Base-by-base conservation (phyloP, 2,329 filamentous ascomycete species). In the Chaetomiaceae sp. region DNA sequence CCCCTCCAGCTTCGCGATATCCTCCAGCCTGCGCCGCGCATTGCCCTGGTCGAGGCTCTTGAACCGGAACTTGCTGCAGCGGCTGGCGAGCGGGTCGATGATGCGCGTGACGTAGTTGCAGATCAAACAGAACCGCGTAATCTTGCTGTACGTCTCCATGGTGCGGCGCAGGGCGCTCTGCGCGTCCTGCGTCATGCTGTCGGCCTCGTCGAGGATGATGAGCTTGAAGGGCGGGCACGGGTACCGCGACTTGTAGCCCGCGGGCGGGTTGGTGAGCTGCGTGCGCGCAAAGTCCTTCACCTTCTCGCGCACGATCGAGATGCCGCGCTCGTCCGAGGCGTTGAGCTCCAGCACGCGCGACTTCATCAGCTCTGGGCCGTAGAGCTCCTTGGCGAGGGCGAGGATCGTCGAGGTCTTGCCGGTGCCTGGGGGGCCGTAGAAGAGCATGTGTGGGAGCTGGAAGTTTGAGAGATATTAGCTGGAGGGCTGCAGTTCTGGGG, bases 101-200 rank as follows among this genome's bases (percentile, higher is more conserved):
- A 99, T 99, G 55, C 94, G 80, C 3, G 94, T 97, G 42, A 99
- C 94, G 65, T 99, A 99, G 73, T 99, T 99, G 74, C 95, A 99
- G 54, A 97, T 92, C 38, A 99, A 78, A 68, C 94, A 97, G 71
- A 99, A 99, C 14, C 94, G 82, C 2, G 94, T 99, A 72, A 97
- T 96, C 66, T 91, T 91, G 70, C 83, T 89, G 72, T 97, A 97
- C 42, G 91, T 95, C 74, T 99, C 94, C 94, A 99, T 99, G 1
- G 94, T 99, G 51, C 95, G 82, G 60, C 94, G 81, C 53, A 99
- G 77, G 5, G 95, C 94, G 56, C 85, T 89, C 75, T 99, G 94
- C 12, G 94, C 94, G 72, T 99, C 95, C 71, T 97, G 92, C 36
- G 94, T 99, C 92, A 99, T 97, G 62, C 88, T 94, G 70, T 99